Evolutionary conservation across 139 green algal genomes (phyloP), one percentile per base, ranked within the genome.

Genomic region (Zygnema circumcarinatum): DNA sequence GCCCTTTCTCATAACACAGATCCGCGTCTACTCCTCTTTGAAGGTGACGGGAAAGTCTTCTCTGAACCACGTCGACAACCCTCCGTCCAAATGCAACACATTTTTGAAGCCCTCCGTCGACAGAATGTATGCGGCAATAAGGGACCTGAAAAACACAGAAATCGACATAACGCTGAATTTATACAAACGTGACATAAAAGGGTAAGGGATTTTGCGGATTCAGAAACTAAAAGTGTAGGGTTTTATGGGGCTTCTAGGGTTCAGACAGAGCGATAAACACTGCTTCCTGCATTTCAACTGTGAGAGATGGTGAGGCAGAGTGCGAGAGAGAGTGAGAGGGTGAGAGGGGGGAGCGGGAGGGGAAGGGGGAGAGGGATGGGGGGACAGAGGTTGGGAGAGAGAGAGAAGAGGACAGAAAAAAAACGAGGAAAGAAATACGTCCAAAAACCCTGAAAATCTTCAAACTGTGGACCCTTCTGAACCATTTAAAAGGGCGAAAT

Each of bases 61-160:
- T 36, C 31, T 74, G 42, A 90, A 88, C 36, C 52, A 90, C 7
- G n/a, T 42, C 25, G 73, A 38, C 36, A 90, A n/a, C 2, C 86
- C 86, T 21, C 74, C 73, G 3, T 89, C 80, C 7, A 90, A 56
- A 31, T 90, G 86, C 16, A 73, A 32, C 32, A 90, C 80, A 38
- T 89, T 90, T 42, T 47, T 90, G 32, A 39, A 90, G 11, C 86
- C 86, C 2, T 82, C 38, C 32, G 47, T 76, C 11, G 74, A 31
- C 0, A 90, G 86, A 16, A 75, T 36, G 38, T 88, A 81, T 29
- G 81, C 86, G 1, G 86, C 86, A 84, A 83, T 90, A 2, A 90
- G 84, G 29, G 86, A 90, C 69, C 86, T 90, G 86, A 41, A 83
- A n/a, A 62, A 3, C 47, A n/a, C n/a, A n/a, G n/a, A n/a, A 47